Conservation (phyloP, 441 rosid species). For the Rhodomyrtus psidioides region DNA sequence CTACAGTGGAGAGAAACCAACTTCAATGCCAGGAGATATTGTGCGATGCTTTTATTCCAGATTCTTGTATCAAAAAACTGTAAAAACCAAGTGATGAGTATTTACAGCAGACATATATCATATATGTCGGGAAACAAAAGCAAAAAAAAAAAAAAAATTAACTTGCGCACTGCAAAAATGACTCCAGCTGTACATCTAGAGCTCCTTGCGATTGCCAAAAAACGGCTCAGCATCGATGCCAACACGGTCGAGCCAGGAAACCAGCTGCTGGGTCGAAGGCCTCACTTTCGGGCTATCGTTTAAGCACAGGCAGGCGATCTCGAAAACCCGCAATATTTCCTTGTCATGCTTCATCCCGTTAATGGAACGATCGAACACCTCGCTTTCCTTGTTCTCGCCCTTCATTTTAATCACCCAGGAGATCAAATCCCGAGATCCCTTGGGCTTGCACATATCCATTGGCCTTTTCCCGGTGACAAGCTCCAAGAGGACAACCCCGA, state of each 20-base stretch:
- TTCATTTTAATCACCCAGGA: conserved; percentile 53
- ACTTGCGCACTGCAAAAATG: background rate
- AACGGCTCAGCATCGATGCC: conserved; percentile 6
- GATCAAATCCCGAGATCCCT: conserved; percentile 50
- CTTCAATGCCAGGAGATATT: background rate
- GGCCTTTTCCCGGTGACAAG: conserved; percentile 74
- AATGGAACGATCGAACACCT: conserved; percentile 50
- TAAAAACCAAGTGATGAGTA: background rate
- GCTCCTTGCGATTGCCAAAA: background rate
- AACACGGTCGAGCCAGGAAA: conserved; percentile 50
- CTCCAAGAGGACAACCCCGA: conserved; percentile 78
- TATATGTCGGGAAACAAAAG: background rate
- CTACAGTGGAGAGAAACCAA: background rate
- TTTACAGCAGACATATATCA: background rate
- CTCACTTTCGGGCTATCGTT: conserved; percentile 41
- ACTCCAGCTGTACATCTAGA: conserved; percentile 5
- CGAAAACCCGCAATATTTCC: conserved; percentile 45
- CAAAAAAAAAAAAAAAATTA: background rate
- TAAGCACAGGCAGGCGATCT: conserved; percentile 56
- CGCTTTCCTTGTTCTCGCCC: conserved; percentile 42
- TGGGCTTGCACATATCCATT: conserved; percentile 69
- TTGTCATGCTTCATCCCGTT: conserved; percentile 45
- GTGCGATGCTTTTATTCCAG: background rate
- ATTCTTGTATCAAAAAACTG: background rate
- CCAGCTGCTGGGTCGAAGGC: conserved; percentile 58